Conservation (phyloP, 1,139 yeast species). For the Sugiyamaella japonica region DNA sequence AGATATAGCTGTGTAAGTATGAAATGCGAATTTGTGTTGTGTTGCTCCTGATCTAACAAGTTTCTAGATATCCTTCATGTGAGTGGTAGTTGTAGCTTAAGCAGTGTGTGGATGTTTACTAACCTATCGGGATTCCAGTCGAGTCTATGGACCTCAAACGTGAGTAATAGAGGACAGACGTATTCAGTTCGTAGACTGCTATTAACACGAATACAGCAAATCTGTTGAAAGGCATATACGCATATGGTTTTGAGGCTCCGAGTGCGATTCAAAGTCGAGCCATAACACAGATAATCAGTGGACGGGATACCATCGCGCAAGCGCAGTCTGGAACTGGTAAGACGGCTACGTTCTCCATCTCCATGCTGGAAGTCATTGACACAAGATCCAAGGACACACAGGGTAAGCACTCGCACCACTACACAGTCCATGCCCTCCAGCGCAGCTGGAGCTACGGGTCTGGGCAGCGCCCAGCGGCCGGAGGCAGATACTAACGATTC, state of each 20-base stretch:
- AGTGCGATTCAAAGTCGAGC: conserved; percentile 96
- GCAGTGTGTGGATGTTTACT: conserved; percentile 5
- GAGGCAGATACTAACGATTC: conserved; percentile 17
- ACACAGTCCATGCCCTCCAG: not conserved
- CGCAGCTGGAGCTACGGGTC: conserved; percentile 5
- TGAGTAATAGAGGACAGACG: conserved; percentile 12
- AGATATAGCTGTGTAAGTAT: conserved; percentile 48
- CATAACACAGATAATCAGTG: conserved; percentile 85
- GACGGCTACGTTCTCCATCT: conserved; percentile 94
- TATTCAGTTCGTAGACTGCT: not conserved
- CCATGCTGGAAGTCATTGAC: conserved; percentile 81
- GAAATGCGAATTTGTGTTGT: not conserved
- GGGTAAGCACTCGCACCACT: conserved; percentile 8
- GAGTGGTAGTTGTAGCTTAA: conserved; percentile 11
- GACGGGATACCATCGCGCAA: conserved; percentile 92
- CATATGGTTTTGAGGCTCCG: conserved; percentile 91
- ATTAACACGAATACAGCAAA: conserved; percentile 45
- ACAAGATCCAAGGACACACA: conserved; percentile 55
- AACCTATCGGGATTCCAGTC: conserved; percentile 49
- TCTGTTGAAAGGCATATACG: conserved; percentile 71
- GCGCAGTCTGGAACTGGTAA: conserved; percentile 99
- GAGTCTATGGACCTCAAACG: conserved; percentile 73
- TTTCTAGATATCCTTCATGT: conserved; percentile 24
- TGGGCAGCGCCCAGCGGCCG: conserved; percentile 5
- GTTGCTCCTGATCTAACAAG: conserved; percentile 9